These are phyloP conservation scores for Trametes sanguinea DNA, from an alignment of 768 basidiomycete species.

Conservation along the genomic window DNA sequence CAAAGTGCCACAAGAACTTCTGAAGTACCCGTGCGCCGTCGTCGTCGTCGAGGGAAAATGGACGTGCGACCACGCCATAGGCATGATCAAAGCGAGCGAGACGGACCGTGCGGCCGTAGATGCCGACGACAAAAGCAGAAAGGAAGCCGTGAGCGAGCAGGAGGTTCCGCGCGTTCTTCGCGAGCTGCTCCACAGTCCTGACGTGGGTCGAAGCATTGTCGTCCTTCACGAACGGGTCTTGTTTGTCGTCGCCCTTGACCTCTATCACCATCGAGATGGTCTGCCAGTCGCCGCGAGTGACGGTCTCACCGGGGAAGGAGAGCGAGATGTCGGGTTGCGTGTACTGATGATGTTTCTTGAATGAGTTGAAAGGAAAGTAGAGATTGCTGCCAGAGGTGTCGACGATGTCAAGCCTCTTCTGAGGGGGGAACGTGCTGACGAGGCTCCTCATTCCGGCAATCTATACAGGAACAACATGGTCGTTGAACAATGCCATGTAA, in stretches of 20 bases:
- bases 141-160: conserved; percentile 11
- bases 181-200: conserved; percentile 3
- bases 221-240: not conserved
- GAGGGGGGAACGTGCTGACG: not conserved
- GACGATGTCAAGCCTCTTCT: not conserved
- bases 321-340: conserved; percentile 4
- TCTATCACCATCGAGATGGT: conserved; percentile 7
- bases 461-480: not conserved
- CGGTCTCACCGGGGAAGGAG: conserved; percentile 1
- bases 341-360: not conserved
- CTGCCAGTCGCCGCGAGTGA: not conserved
- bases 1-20: too few relatives aligned
- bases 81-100: too few relatives aligned
- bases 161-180: conserved; percentile 12
- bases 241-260: not conserved
- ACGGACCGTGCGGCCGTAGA: too few relatives aligned
- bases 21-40: too few relatives aligned
- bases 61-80: too few relatives aligned
- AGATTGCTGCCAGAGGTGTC: not conserved
- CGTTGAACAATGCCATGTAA: not conserved
- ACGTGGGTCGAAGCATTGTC: not conserved
- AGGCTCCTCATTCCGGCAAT: not conserved
- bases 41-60: too few relatives aligned
- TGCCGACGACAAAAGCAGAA: too few relatives aligned
- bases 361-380: conserved; percentile 2